A percentile compares a stretch with the other conserved stretches of the same genome.
These are phyloP conservation scores for Leccinum aurantiacum DNA, from an alignment of 768 basidiomycete species.

Conservation along the genomic window DNA sequence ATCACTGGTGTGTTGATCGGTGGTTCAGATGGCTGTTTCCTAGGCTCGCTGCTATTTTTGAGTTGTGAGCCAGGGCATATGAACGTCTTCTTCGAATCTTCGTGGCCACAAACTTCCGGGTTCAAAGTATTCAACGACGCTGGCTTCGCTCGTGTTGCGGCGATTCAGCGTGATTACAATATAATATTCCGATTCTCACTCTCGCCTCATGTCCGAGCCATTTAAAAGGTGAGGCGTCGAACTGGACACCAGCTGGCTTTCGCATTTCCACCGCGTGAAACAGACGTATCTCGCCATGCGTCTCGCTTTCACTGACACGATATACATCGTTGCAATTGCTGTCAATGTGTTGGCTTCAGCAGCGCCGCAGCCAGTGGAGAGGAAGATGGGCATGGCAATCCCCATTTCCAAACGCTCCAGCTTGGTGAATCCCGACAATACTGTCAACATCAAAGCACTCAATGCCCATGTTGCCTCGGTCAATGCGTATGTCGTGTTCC, in stretches of 20 bases:
- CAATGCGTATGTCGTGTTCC: constrained; percentile 9
- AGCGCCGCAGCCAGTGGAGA: neutral
- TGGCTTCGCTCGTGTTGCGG: neutral
- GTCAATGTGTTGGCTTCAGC: constrained; percentile 6
- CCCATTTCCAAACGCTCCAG: constrained; percentile 11
- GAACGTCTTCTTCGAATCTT: neutral
- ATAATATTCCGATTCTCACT: neutral
- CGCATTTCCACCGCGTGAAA: neutral
- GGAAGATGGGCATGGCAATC: constrained; percentile 1
- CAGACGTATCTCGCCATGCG: neutral
- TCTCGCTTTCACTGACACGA: neutral
- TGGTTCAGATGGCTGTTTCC: neutral
- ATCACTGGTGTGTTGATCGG: neutral
- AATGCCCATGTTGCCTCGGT: constrained; percentile 2
- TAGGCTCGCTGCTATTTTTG: neutral
- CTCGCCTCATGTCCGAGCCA: neutral
- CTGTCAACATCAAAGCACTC: constrained; percentile 7
- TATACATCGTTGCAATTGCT: constrained; percentile 5
- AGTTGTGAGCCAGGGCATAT: neutral
- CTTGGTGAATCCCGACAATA: constrained; percentile 7
- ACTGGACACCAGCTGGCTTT: neutral
- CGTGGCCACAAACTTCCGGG: neutral
- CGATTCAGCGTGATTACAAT: neutral
- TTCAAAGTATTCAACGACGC: neutral
- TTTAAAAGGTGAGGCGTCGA: neutral